A percentile compares a stretch with the other conserved stretches of the same genome.
These are phyloP conservation scores for Coemansia sp. DNA, from an alignment of 192 early-diverging fungal genomes.

Conservation along the genomic window DNA sequence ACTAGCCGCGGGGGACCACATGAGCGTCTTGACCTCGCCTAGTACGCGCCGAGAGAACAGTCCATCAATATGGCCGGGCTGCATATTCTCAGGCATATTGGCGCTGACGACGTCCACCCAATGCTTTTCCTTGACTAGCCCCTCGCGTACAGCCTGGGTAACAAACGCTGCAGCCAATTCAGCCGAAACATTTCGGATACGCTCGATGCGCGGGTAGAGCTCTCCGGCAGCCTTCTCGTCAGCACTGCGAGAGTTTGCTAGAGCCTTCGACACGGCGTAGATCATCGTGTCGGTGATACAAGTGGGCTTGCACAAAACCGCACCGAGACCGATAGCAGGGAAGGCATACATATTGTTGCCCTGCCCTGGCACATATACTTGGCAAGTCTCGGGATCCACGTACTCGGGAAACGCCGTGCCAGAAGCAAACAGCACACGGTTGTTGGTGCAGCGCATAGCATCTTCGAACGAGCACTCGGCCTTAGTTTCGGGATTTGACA, in stretches of 20 bases:
- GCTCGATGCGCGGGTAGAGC: conserved; percentile 80
- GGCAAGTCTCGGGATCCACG: conserved; percentile 58
- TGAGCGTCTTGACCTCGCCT: conserved; percentile 51
- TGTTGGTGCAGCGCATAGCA: conserved; percentile 84
- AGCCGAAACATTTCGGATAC: conserved; percentile 86
- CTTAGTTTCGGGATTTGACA: conserved; percentile 85
- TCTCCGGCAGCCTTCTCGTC: conserved; percentile 70
- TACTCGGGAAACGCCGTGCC: conserved; percentile 89
- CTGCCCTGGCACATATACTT: conserved; percentile 72
- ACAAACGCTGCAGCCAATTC: conserved; percentile 80
- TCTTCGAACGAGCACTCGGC: conserved; percentile 94
- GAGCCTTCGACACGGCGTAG: conserved; percentile 73
- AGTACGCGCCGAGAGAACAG: conserved; percentile 37
- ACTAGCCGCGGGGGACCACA: conserved; percentile 49
- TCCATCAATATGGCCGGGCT: conserved; percentile 15
- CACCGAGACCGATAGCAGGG: conserved; percentile 93
- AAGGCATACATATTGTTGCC: conserved; percentile 98
- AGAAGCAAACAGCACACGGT: conserved; percentile 92
- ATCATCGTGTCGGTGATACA: conserved; percentile 84
- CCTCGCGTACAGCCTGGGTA: conserved; percentile 64
- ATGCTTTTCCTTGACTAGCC: conserved; percentile 37
- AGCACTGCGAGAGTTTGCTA: conserved; percentile 73
- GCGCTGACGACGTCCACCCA: conserved; percentile 33
- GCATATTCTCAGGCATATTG: conserved; percentile 18
- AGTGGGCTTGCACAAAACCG: conserved; percentile 74